These are phyloP conservation scores for Angophora floribunda DNA, from an alignment of 345 rosid genomes.

Conservation along the genomic window DNA sequence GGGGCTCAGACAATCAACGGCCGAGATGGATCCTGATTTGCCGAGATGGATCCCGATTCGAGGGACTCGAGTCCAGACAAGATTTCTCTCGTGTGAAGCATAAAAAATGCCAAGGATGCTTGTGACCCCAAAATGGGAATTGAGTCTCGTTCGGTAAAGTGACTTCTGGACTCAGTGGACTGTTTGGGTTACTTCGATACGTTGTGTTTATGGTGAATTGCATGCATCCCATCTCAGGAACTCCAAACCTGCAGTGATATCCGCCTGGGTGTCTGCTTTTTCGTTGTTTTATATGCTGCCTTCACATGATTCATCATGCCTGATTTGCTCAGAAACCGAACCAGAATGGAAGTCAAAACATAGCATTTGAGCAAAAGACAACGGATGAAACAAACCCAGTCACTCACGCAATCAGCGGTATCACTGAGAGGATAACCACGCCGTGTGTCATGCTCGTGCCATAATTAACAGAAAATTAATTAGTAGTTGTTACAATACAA, in stretches of 20 bases:
- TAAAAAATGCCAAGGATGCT: background rate
- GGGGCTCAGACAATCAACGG: background rate
- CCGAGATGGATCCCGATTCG: background rate
- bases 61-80: accelerated
- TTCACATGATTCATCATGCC: background rate
- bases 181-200: too few relatives aligned
- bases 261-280: background rate
- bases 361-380: background rate
- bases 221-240: background rate
- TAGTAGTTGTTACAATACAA: background rate
- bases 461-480: background rate
- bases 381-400: background rate
- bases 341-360: background rate
- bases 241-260: background rate
- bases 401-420: background rate
- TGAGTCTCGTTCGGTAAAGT: background rate
- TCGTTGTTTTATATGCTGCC: background rate
- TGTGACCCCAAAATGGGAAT: background rate
- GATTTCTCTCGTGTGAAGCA: background rate
- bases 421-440: background rate
- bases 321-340: background rate
- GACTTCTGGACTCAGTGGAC: background rate
- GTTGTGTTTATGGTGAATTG: background rate
- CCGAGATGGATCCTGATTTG: background rate
- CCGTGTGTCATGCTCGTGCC: background rate